phyloP scores from a whole-genome alignment of 164 flowering plant species.

The Chimonanthus salicifolius region DNA sequence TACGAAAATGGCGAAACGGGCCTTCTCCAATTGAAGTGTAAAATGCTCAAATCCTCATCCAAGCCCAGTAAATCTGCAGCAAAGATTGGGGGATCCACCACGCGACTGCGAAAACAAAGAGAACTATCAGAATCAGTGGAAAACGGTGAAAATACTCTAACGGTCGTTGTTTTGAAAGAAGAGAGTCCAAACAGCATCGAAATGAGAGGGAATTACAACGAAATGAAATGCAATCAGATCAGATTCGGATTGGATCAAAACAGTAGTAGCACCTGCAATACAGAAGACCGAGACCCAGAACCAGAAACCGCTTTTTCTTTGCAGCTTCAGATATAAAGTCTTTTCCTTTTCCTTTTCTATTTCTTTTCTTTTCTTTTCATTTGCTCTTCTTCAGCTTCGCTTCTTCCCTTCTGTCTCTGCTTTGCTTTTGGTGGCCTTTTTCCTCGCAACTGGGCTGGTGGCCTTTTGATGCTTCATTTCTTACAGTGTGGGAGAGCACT shows the following conservation, averaged over 20 bases:
- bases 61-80: neutral
- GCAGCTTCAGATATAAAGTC: neutral
- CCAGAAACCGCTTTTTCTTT: neutral
- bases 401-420: neutral
- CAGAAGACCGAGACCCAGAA: neutral
- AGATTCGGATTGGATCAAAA: neutral
- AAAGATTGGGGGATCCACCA: neutral
- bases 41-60: neutral
- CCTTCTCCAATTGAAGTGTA: neutral
- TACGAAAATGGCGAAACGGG: too few species aligned
- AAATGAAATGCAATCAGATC: neutral
- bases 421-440: neutral
- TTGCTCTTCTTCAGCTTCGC: neutral
- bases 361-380: slow-evolving; percentile 6
- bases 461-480: neutral
- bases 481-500: slow-evolving; percentile 1
- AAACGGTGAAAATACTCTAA: neutral
- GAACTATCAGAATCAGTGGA: neutral
- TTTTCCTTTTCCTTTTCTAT: neutral
- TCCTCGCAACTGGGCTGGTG: neutral
- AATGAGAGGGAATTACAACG: neutral
- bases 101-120: too few species aligned
- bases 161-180: neutral
- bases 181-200: neutral
- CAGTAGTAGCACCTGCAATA: neutral